Base-by-base conservation (phyloP, 2,329 filamentous ascomycete species). In the Uncinocarpus reesii region DNA sequence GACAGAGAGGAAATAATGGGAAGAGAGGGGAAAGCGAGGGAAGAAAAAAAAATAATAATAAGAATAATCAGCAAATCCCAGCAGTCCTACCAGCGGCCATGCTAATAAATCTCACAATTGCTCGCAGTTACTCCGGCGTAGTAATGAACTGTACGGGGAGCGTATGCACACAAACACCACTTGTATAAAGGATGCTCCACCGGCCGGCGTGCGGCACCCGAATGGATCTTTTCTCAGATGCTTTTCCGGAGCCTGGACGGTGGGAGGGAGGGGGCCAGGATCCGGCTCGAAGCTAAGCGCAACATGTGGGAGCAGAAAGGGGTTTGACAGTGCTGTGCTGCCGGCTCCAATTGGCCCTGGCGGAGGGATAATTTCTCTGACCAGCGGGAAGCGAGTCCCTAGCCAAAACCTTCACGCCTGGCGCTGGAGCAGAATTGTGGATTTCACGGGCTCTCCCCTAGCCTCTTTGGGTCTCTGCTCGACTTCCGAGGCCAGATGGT, bases 381-480 rank as follows among this genome's bases (percentile, higher is more conserved):
- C 34, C 32, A 29, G 31, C 42, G 42, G 42, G 42, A 45, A 45
- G 42, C 32, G 23, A 46, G 34, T 36, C 24, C 34, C 43, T 46
- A 38, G 34, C 38, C 23, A 26, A 37, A 46, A 46, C 41, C 35
- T 32, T 43, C 29, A 15, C 7, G 7, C 6, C 11, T 31, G 15
- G 15, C 15, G 31, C 8, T 42, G 26, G 24, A 31, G 8, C 26
- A 42, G 26, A 32, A 41, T 41, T 41, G 38, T 41, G 38, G 38
- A 41, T 29, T 41, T 3, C 7, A 5, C 16, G 6, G n/a, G 35
- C 16, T 44, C 31, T 29, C 23, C 35, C 26, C 42, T 45, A 45
- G 42, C 42, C 42, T 36, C 18, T 45, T 45, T 36, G 42, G 42
- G 42, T 26, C 42, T 45, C 28, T 45, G 42, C 42, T 45, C 31